A percentile compares a stretch with the other conserved stretches of the same genome.
Conservation (phyloP, 495 filamentous ascomycete genomes). For the Bryoglossum gracile region DNA sequence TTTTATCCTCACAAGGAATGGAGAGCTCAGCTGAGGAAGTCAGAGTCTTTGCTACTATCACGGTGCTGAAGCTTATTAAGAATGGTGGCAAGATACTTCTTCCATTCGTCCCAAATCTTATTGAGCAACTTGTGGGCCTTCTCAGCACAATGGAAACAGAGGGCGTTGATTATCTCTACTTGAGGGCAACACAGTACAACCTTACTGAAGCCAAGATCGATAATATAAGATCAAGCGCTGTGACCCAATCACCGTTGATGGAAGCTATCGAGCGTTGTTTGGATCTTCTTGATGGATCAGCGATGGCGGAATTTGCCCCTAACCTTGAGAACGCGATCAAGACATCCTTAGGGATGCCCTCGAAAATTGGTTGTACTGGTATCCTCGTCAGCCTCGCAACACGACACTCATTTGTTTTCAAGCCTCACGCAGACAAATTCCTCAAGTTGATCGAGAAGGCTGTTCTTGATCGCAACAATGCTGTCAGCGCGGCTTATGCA, state of each 20-base stretch:
- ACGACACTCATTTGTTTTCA: constrained; percentile 63
- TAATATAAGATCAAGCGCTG: constrained; percentile 67
- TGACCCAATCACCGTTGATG: constrained; percentile 82
- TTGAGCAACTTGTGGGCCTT: constrained; percentile 71
- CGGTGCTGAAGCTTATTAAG: constrained; percentile 82
- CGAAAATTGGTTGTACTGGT: constrained; percentile 82
- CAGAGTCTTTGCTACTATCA: constrained; percentile 61
- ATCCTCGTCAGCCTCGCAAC: constrained; percentile 84
- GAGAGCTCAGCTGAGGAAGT: constrained; percentile 84
- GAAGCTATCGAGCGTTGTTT: constrained; percentile 89
- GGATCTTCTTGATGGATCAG: constrained; percentile 69
- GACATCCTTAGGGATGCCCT: constrained; percentile 79
- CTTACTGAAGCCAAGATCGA: constrained; percentile 80
- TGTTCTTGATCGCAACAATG: constrained; percentile 82
- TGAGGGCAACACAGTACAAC: constrained; percentile 81
- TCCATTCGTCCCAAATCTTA: constrained; percentile 72
- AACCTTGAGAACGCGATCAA: constrained; percentile 72
- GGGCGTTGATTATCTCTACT: constrained; percentile 82
- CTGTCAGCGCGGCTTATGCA: constrained; percentile 80
- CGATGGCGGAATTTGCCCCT: constrained; percentile 65
- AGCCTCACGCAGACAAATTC: constrained; percentile 68
- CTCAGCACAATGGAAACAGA: constrained; percentile 83
- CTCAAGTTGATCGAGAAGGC: constrained; percentile 70
- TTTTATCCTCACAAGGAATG: constrained; percentile 80
- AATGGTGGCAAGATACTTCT: constrained; percentile 65